Evolutionary conservation across 1,284 basidiomycete genomes (phyloP), one percentile per base, ranked within the genome.

Genomic region (Termitomyces sp.): DNA sequence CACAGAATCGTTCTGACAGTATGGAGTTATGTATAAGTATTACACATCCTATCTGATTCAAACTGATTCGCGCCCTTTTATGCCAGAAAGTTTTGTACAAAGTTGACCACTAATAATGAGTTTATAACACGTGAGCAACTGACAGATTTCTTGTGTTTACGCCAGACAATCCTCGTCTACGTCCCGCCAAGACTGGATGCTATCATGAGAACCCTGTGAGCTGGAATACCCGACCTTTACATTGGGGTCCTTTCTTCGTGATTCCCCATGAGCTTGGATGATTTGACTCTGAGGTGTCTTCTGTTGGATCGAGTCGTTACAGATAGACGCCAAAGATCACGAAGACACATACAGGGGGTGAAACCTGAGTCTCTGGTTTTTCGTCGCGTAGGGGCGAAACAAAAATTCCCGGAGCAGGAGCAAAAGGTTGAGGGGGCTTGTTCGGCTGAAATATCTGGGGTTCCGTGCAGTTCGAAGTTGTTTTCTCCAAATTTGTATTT

Each of bases 131-230:
- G 5, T 5, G 5, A 43, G 41, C 18, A 45, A 34, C 14, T 21
- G 5, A 3, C 3, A 19, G 33, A 8, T 24, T 9, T 24, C 7
- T 26, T 18, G 16, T 16, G 16, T 26, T 16, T 42, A 5, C 8
- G 8, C 3, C 6, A 16, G 34, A 18, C 45, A 28, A 26, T 18
- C 3, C 5, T 26, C 42, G 39, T 50, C 49, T 16, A 35, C 30
- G 41, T 57, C 53, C 28, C 26, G 43, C 80, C 80, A 83, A 34
- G 78, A 81, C 60, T 81, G 71, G 42, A 83, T 82, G 34, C 71
- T 76, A 60, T 81, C 79, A 38, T 71, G 60, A 38, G 77, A 72
- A 42, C 54, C 54, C 55, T 73, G 72, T 10, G 74, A 75, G 55
- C 43, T 44, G 35, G 48, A 16, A 24, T 21, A 14, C 24, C 10